Conservation (phyloP, 2,329 filamentous ascomycete genomes). For the Alternaria consortialis region DNA sequence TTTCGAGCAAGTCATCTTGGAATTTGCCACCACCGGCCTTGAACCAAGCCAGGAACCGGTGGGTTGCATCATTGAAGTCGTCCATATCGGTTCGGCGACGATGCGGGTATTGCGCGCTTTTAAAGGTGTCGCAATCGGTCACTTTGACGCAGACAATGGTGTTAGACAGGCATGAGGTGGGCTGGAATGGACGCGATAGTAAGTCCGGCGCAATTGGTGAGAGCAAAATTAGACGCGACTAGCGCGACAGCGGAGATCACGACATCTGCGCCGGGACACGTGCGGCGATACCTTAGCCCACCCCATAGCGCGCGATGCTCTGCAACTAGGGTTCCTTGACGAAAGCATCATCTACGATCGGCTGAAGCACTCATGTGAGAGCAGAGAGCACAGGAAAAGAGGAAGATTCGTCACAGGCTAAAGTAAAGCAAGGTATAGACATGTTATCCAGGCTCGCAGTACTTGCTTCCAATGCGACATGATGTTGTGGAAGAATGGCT, state of each 20-base stretch:
- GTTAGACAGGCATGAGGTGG: not conserved
- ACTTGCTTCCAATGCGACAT: no score
- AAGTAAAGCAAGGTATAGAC: not conserved
- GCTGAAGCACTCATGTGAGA: not conserved
- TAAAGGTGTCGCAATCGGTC: not conserved
- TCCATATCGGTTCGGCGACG: conserved; percentile 9
- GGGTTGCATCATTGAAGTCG: conserved; percentile 27
- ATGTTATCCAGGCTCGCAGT: no score
- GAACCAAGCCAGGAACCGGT: conserved; percentile 32
- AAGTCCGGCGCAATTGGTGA: not conserved
- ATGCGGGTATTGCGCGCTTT: not conserved
- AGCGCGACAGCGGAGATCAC: not conserved
- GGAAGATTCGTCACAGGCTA: not conserved
- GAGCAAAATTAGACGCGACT: conserved; percentile 1
- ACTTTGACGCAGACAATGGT: not conserved
- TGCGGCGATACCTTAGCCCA: not conserved
- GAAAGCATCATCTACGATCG: no score
- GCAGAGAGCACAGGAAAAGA: not conserved
- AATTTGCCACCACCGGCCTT: conserved; percentile 31
- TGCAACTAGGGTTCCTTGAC: no score
- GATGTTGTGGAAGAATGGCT: no score
- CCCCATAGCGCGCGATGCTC: no score
- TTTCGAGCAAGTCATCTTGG: conserved; percentile 31
- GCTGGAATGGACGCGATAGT: not conserved
- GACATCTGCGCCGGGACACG: not conserved